phyloP scores from a whole-genome alignment of 768 basidiomycete species.

The Dioszegia hungarica region DNA sequence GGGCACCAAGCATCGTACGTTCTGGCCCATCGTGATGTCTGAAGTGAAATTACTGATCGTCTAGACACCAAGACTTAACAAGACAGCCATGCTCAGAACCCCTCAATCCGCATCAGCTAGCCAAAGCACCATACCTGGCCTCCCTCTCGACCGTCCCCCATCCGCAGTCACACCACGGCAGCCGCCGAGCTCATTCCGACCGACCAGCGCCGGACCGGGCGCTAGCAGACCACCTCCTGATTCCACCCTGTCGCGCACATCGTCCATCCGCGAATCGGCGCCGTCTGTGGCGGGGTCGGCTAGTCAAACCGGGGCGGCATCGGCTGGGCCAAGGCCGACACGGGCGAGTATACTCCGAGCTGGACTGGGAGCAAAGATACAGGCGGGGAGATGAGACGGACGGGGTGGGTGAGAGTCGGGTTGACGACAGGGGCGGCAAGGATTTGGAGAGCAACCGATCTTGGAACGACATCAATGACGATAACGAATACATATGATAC shows the following conservation, averaged over 20 bases:
- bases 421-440: too few species aligned
- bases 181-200: not conserved
- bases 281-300: not conserved
- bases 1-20: slow-evolving; percentile 29
- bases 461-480: too few species aligned
- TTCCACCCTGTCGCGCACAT: not conserved
- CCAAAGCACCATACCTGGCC: not conserved
- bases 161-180: not conserved
- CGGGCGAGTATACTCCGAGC: slow-evolving; percentile 31
- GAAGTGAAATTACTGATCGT: not conserved
- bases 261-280: not conserved
- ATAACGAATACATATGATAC: too few species aligned
- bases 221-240: not conserved
- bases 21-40: not conserved
- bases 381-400: not conserved
- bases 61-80: slow-evolving; percentile 27
- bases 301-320: not conserved
- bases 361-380: slow-evolving; percentile 15
- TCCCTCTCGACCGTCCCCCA: not conserved
- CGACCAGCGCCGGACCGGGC: not conserved
- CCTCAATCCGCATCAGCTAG: slow-evolving; percentile 6
- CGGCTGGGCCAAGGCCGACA: slow-evolving; percentile 22
- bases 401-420: not conserved
- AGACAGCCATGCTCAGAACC: slow-evolving; percentile 19
- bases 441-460: too few species aligned